Percentiles rank a stretch among this genome's conserved stretches.
Conservation (phyloP, 2,329 filamentous ascomycete genomes). For the Colletotrichum tabaci region DNA sequence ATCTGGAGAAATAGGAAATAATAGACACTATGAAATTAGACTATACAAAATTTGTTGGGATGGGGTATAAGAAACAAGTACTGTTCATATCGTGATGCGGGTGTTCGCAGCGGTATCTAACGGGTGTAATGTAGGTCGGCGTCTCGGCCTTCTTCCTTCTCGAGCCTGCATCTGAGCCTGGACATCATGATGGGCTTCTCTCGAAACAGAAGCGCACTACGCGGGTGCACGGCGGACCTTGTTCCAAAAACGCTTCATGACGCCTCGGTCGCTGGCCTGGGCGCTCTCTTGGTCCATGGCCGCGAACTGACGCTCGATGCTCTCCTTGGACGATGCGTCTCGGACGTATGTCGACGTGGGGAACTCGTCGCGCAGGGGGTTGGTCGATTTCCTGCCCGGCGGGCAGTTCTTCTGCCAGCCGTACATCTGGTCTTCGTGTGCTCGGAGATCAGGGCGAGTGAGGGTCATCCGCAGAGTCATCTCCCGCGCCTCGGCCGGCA, state of each 20-base stretch:
- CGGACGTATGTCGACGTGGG: conserved; percentile 51
- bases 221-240: conserved; percentile 63
- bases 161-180: not conserved
- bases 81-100: conserved; percentile 32
- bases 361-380: conserved; percentile 52
- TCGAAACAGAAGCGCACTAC: not conserved
- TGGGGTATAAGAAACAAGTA: conserved; percentile 31
- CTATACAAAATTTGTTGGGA: conserved; percentile 27
- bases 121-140: conserved; percentile 17
- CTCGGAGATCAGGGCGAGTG: conserved; percentile 88
- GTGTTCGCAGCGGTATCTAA: conserved; percentile 24
- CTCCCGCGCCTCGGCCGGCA: conserved; percentile 74
- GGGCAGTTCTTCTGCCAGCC: conserved; percentile 70
- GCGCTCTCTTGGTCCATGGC: conserved; percentile 67
- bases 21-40: conserved; percentile 35
- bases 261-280: conserved; percentile 64
- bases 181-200: not conserved
- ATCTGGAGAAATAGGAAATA: conserved; percentile 1
- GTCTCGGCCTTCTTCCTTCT: not conserved
- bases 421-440: conserved; percentile 80
- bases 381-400: conserved; percentile 44
- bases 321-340: conserved; percentile 62
- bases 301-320: conserved; percentile 67
- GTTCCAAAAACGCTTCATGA: conserved; percentile 77
- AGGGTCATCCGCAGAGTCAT: conserved; percentile 98